Evolutionary conservation across 352 stramenopile species (phyloP).

Genomic region (Phytophthora foliorum): DNA sequence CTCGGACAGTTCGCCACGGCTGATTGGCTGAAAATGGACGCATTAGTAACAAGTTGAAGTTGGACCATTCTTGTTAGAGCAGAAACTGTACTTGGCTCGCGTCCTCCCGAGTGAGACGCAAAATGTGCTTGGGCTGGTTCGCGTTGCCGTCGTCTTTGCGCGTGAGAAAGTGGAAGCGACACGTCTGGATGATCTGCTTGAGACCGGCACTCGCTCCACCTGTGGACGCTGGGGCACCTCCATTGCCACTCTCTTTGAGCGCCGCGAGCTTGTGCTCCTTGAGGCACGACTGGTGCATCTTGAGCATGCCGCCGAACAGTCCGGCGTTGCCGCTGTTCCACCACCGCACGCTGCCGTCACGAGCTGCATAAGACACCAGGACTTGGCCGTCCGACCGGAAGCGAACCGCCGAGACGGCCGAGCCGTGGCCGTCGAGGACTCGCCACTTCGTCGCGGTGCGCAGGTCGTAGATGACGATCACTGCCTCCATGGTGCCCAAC

Average conservation of each 20-base stretch:
- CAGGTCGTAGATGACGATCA: conserved; percentile 91
- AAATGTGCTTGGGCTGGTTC: conserved; percentile 59
- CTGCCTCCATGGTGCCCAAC: conserved; percentile 87
- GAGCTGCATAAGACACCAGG: conserved; percentile 84
- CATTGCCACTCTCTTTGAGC: conserved; percentile 47
- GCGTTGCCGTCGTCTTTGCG: conserved; percentile 52
- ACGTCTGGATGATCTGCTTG: conserved; percentile 89
- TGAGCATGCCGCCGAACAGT: conserved; percentile 86
- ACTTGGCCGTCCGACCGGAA: conserved; percentile 85
- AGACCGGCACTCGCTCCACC: conserved; percentile 70
- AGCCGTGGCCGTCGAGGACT: conserved; percentile 84
- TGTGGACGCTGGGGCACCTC: conserved; percentile 55
- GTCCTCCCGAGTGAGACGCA: conserved; percentile 81
- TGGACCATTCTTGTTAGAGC: conserved; percentile 40
- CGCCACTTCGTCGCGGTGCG: conserved; percentile 91
- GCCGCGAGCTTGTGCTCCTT: conserved; percentile 84
- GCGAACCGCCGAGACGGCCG: conserved; percentile 71
- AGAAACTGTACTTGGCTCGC: conserved; percentile 87
- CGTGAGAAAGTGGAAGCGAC: conserved; percentile 82
- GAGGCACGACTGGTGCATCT: conserved; percentile 90
- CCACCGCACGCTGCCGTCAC: conserved; percentile 83
- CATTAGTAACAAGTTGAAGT: neutral
- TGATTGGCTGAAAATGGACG: too few species aligned
- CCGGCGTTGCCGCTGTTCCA: conserved; percentile 87
- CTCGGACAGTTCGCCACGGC: conserved; percentile 20